Base-by-base conservation (phyloP, 805 yeast genomes). In the Teunomyces pallodes region DNA sequence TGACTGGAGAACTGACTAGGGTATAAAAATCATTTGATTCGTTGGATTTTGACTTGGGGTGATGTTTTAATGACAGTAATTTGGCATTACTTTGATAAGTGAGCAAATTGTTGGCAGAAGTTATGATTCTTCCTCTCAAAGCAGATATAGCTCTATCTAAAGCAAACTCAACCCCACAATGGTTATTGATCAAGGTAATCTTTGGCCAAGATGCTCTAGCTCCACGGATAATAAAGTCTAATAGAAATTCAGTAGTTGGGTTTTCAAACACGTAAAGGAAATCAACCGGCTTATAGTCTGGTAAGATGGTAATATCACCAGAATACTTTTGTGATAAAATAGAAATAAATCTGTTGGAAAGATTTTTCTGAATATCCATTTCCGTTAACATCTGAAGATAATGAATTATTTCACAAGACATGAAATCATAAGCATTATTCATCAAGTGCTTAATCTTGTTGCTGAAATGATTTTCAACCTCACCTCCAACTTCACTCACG, bases 121-220 rank as follows among this genome's bases (percentile, higher is more conserved):
- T 56, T 10, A 86, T 79, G 26, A 84, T 69, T 52, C 86, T 72
- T 5, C 87, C 83, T 53, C 90, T 75, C 46, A 90, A 64, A 7
- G 66, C 60, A n/a, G 84, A 75, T 7, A 94, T 90, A 7, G 94
- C 86, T 49, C 77, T 79, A 64, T 92, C 98, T 36, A 92, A 70
- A 0, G 90, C 86, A 64, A 92, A 85, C 60, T 92, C 99, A 29
- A 90, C 81, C 0, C 94, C 84, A 66, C 97, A 90, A 60, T 90
- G 96, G 63, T 94, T 92, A 55, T 84, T 79, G 42, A 92, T 89
- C 39, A 91, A 76, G 1, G 96, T 81, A 4, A 94, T 66, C 59
- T 89, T 88, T 0, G 97, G 96, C 97, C 98, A 92, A 0, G 97
- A 85, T 0, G 97, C 92, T 48, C 88, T 72, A 1, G 96, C 94